These are phyloP conservation scores for Lactifluus subvellereus DNA, from an alignment of 768 basidiomycete genomes.

Conservation along the genomic window DNA sequence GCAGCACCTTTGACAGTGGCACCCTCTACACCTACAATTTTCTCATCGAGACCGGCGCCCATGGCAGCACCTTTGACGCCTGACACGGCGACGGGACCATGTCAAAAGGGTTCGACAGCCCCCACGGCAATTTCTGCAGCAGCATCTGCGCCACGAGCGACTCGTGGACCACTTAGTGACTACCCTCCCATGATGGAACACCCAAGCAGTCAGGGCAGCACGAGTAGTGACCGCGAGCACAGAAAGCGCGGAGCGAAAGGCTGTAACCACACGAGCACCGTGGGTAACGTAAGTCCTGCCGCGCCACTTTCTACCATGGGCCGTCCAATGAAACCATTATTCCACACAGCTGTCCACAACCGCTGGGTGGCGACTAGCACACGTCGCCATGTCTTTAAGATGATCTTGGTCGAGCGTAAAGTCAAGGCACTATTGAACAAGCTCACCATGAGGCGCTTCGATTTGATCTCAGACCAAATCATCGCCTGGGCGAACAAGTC, in stretches of 20 bases:
- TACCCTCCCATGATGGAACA: conserved; percentile 27
- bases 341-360: conserved; percentile 69
- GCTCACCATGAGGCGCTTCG: conserved; percentile 94
- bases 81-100: not conserved
- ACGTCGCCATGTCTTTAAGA: conserved; percentile 35
- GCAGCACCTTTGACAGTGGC: not conserved
- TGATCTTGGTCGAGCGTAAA: conserved; percentile 72
- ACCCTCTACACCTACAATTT: not conserved
- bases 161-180: conserved; percentile 36
- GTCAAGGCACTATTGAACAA: conserved; percentile 91
- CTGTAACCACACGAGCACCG: conserved; percentile 44
- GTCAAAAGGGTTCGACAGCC: not conserved
- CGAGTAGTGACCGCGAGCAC: conserved; percentile 56
- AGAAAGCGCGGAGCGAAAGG: conserved; percentile 80
- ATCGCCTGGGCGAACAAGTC: conserved; percentile 93
- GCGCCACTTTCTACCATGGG: conserved; percentile 29
- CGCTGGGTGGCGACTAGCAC: conserved; percentile 60
- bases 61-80: not conserved
- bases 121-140: not conserved
- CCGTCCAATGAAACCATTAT: conserved; percentile 58
- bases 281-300: conserved; percentile 29
- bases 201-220: conserved; percentile 45
- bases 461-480: conserved; percentile 92
- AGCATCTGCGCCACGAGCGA: not conserved
- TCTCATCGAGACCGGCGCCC: not conserved